A percentile compares a stretch with the other conserved stretches of the same genome.
Evolutionary conservation across 306 rosid species (phyloP).

Genomic region (Quercus aquifolioides): DNA sequence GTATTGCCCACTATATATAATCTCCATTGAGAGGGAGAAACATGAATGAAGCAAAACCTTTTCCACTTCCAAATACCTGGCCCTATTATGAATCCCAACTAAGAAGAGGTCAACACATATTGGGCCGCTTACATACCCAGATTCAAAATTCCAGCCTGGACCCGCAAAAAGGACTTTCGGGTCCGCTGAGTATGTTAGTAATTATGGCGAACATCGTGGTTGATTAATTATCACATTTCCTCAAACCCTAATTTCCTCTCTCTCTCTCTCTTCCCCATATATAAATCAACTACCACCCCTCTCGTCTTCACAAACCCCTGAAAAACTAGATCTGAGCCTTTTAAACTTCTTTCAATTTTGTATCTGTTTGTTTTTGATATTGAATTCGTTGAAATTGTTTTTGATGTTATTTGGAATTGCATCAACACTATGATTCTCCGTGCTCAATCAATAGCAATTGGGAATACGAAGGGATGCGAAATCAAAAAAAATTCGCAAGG

Average conservation of each 20-base stretch:
- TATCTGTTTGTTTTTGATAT: not conserved
- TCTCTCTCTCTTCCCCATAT: not conserved
- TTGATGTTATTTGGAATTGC: not conserved
- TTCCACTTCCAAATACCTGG: too few species aligned
- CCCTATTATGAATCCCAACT: too few species aligned
- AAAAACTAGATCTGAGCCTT: not conserved
- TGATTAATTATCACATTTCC: not conserved
- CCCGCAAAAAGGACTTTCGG: too few species aligned
- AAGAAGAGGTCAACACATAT: too few species aligned
- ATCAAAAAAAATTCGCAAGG: conserved; percentile 12
- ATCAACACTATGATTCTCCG: conserved; percentile 41
- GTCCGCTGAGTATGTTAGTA: not conserved
- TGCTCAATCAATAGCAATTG: conserved; percentile 25
- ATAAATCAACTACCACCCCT: not conserved
- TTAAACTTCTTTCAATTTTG: too few species aligned
- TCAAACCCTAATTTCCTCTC: not conserved
- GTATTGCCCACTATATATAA: too few species aligned
- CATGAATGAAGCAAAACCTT: too few species aligned
- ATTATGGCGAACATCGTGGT: not conserved
- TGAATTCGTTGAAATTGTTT: not conserved
- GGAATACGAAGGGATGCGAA: conserved; percentile 54
- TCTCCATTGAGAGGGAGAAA: too few species aligned
- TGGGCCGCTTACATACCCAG: too few species aligned
- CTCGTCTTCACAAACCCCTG: too few species aligned
- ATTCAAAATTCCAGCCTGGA: too few species aligned